A percentile compares a stretch with the other conserved stretches of the same genome.
Conservation (phyloP, 306 rosid genomes). For the Trichosanthes truncata region DNA sequence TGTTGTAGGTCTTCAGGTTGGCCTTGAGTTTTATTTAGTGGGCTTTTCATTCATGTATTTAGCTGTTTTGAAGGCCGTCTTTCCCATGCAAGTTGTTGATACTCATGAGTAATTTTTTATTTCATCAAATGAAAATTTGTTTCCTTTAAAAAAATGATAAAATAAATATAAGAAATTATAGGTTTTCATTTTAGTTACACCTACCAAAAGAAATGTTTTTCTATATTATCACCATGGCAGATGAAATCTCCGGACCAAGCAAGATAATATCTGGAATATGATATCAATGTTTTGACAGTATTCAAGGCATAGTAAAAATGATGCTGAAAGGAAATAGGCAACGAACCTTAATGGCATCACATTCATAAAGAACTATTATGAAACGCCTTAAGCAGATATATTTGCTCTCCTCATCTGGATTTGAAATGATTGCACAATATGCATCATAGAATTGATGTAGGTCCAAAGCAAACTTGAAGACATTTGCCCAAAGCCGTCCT, state of each 20-base stretch:
- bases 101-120: not conserved
- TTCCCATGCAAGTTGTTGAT: not conserved
- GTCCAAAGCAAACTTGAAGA: conserved; percentile 80
- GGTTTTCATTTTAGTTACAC: not conserved
- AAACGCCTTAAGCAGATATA: conserved; percentile 85
- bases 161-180: not conserved
- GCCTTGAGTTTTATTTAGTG: not conserved
- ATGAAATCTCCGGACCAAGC: not conserved
- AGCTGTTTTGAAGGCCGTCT: not conserved
- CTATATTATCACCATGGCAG: not conserved
- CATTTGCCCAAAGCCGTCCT: conserved; percentile 94
- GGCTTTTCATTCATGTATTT: not conserved
- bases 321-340: not conserved
- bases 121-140: not conserved
- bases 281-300: not conserved
- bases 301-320: not conserved
- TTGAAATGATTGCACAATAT: conserved; percentile 88
- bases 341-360: conserved; percentile 69
- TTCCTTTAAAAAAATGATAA: not conserved
- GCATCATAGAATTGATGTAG: conserved; percentile 72
- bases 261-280: not conserved
- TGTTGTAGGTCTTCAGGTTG: not conserved
- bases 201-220: not conserved
- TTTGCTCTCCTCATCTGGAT: conserved; percentile 96
- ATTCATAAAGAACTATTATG: conserved; percentile 75